Conservation (phyloP, 805 yeast species). For the Metschnikowia gruessii region DNA sequence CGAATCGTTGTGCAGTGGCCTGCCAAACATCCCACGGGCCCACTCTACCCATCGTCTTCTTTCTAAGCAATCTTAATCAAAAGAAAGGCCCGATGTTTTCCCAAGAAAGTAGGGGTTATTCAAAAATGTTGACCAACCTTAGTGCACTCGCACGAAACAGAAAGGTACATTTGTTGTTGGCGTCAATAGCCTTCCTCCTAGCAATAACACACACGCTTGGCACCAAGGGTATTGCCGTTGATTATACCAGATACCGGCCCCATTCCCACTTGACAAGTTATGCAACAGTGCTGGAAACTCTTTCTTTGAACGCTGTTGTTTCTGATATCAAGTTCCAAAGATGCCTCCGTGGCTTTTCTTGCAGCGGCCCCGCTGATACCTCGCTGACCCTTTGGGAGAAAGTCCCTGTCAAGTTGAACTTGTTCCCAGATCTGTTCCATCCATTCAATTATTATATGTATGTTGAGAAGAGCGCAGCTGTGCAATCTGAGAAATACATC, state of each 20-base stretch:
- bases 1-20: no score
- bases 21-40: no score
- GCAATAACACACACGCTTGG: slow-evolving; percentile 12
- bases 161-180: slow-evolving; percentile 12
- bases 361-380: slow-evolving; percentile 7
- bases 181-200: slow-evolving; percentile 8
- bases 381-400: slow-evolving; percentile 12
- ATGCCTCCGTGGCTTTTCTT: slow-evolving; percentile 19
- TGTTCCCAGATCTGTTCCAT: slow-evolving; percentile 11
- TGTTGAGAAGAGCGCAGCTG: slow-evolving; percentile 12
- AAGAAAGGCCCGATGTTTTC: not conserved
- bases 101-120: not conserved
- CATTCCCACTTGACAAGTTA: slow-evolving; percentile 5
- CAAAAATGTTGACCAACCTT: slow-evolving; percentile 2
- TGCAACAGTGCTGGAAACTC: slow-evolving; percentile 14
- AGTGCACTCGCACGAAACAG: slow-evolving; percentile 13
- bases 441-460: slow-evolving; percentile 19
- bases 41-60: not conserved
- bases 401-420: slow-evolving; percentile 15
- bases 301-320: slow-evolving; percentile 12
- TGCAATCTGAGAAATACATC: slow-evolving; percentile 11
- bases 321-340: slow-evolving; percentile 15
- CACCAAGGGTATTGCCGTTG: slow-evolving; percentile 11
- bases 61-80: not conserved
- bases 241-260: slow-evolving; percentile 2